phyloP scores from a whole-genome alignment of 2,329 filamentous ascomycete genomes.

The Cylindrodendrum hubeiense region DNA sequence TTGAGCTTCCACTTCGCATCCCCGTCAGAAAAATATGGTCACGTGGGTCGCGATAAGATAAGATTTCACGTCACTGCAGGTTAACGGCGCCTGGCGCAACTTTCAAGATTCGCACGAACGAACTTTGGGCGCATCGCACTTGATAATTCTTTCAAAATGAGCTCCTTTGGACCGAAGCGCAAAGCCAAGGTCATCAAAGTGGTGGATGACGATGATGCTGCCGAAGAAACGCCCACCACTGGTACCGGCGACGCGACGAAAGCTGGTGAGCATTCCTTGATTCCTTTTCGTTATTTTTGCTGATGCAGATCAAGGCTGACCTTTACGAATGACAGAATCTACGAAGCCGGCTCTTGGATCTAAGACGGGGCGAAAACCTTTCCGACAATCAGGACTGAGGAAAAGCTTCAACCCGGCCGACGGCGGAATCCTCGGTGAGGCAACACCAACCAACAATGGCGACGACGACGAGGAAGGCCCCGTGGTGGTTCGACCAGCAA shows the following conservation, averaged over 20 bases:
- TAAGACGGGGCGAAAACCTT: constrained; percentile 64
- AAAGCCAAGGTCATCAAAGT: constrained; percentile 84
- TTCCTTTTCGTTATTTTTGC: constrained; percentile 42
- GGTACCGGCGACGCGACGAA: constrained; percentile 44
- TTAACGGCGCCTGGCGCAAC: constrained; percentile 28
- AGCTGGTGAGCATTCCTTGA: constrained; percentile 52
- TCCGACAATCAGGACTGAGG: constrained; percentile 70
- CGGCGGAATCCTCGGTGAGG: constrained; percentile 43
- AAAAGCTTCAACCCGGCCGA: constrained; percentile 65
- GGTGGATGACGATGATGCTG: constrained; percentile 72
- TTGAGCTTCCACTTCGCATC: constrained; percentile 40
- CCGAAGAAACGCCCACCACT: constrained; percentile 28
- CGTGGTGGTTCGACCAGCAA: constrained; percentile 61
- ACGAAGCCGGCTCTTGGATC: constrained; percentile 54
- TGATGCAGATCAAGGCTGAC: constrained; percentile 54
- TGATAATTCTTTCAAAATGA: constrained; percentile 55
- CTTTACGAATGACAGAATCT: constrained; percentile 43
- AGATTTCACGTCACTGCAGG: constrained; percentile 40
- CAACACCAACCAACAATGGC: constrained; percentile 47
- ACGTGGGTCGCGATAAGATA: constrained; percentile 67
- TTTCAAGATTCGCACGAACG: constrained; percentile 11
- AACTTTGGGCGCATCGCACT: neutral
- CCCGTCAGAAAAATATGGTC: constrained; percentile 47
- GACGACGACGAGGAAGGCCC: constrained; percentile 61
- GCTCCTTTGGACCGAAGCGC: constrained; percentile 67